Evolutionary conservation across 805 yeast genomes (phyloP).

Genomic region (Suhomyces prunicola): DNA sequence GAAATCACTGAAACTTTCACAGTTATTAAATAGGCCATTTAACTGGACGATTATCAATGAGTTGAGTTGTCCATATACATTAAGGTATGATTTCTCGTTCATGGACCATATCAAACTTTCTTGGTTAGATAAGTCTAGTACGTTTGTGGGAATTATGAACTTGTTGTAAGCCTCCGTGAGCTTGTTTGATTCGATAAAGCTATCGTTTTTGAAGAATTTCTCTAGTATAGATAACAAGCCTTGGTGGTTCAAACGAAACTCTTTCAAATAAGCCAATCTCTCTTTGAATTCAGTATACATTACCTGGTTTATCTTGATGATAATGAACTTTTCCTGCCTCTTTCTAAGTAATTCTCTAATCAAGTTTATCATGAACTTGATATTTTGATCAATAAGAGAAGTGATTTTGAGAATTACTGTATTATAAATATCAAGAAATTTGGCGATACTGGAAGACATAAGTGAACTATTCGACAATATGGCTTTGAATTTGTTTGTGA

Average conservation of each 20-base stretch:
- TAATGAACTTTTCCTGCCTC: conserved; percentile 65
- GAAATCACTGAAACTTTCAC: conserved; percentile 27
- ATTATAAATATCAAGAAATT: conserved; percentile 31
- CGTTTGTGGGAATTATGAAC: conserved; percentile 23
- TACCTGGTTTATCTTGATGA: conserved; percentile 56
- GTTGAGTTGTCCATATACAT: conserved; percentile 20
- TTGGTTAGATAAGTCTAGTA: conserved; percentile 32
- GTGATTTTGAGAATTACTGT: conserved; percentile 30
- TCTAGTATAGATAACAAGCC: conserved; percentile 39
- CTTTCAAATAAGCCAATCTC: conserved; percentile 39
- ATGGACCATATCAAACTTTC: conserved; percentile 28
- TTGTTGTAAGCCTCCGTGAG: conserved; percentile 28
- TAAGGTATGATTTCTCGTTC: conserved; percentile 25
- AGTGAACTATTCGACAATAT: conserved; percentile 38
- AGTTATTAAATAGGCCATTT: conserved; percentile 23
- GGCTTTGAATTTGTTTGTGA: conserved; percentile 43
- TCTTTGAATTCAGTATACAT: conserved; percentile 32
- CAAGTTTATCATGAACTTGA: conserved; percentile 60
- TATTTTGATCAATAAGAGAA: conserved; percentile 54
- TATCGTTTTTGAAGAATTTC: conserved; percentile 11
- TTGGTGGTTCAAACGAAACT: conserved; percentile 53
- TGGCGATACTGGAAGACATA: conserved; percentile 40
- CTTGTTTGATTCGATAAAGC: conserved; percentile 13
- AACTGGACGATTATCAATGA: conserved; percentile 18
- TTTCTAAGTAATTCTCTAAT: conserved; percentile 75